Base-by-base conservation (phyloP, 202 grass and related monocot genomes). In the Cymbopogon flexuosus region DNA sequence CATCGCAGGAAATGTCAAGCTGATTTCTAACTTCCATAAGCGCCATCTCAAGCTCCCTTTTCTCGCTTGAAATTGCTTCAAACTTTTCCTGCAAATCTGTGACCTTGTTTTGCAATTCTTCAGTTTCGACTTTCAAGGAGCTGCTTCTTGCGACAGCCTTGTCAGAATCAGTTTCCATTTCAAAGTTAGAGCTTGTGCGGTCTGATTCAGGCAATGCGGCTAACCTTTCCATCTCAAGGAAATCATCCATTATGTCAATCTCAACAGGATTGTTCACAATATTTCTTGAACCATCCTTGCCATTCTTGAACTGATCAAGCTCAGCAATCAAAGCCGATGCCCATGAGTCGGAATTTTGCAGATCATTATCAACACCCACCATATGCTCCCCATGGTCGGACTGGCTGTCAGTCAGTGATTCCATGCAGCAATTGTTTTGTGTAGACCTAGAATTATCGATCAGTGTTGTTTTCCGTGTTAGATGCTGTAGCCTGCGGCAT, bases 221-320 rank as follows among this genome's bases (percentile, higher is more conserved):
- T 27, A 99, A 78, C 68, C 89, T 96, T 72, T 99, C 96, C 96
- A 99, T 99, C 78, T 99, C 96, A 47, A 99, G 92, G 79, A 99
- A 96, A 91, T 99, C 96, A 87, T 93, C 89, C 90, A 96, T 90
- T 77, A 96, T 77, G 70, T 96, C 85, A 36, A 96, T 90, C 61
- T 87, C 93, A 81, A 92, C 65, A 57, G 89, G 57, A 65, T 72
- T 87, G 59, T 85, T 87, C 22, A 70, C 76, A 65, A 84, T 19
- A 85, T 82, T 88, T 86, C 57, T 93, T 34, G 58, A 42, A 79
- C 31, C 77, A 59, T 49, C 41, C 64, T 94, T 93, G 43, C 73
- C 87, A 78, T 56, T 86, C 76, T 91, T 99, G 82, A 93, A 94
- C 82, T 91, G 92, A 89, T 99, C 96, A 42, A 99, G 77, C 80